These are phyloP conservation scores for Fusarium verticillioides DNA, from an alignment of 2,329 filamentous ascomycete genomes.

Conservation along the genomic window DNA sequence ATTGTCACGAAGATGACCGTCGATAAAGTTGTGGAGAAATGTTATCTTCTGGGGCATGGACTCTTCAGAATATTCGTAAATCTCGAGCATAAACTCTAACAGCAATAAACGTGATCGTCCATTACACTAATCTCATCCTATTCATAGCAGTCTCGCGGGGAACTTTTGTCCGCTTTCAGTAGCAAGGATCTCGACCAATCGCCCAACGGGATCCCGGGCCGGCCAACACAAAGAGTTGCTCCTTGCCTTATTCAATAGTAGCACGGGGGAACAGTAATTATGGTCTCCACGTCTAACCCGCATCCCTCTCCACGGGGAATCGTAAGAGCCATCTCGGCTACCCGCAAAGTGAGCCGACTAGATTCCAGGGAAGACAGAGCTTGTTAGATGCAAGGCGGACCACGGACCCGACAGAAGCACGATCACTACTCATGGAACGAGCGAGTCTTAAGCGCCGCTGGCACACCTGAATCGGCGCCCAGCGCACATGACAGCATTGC, in stretches of 20 bases:
- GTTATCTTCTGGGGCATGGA: not conserved
- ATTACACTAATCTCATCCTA: not conserved
- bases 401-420: slow-evolving; percentile 24
- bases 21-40: not conserved
- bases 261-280: not conserved
- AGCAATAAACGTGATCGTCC: not conserved
- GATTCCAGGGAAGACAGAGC: not conserved
- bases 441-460: slow-evolving; percentile 8
- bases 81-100: not conserved
- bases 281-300: slow-evolving; percentile 8
- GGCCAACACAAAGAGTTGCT: not conserved
- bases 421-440: not conserved
- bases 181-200: slow-evolving; percentile 23
- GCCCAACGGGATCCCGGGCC: slow-evolving; percentile 28
- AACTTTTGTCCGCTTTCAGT: not conserved
- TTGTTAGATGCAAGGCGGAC: slow-evolving; percentile 9
- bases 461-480: not conserved
- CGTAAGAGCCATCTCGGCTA: slow-evolving; percentile 12
- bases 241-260: not conserved
- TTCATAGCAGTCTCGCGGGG: not conserved
- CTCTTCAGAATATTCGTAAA: not conserved
- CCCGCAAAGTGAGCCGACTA: slow-evolving; percentile 12
- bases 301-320: not conserved
- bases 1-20: not conserved
- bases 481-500: slow-evolving; percentile 1